Evolutionary conservation across 2,329 filamentous ascomycete species (phyloP).

Genomic region (Pleurostoma richardsiae): DNA sequence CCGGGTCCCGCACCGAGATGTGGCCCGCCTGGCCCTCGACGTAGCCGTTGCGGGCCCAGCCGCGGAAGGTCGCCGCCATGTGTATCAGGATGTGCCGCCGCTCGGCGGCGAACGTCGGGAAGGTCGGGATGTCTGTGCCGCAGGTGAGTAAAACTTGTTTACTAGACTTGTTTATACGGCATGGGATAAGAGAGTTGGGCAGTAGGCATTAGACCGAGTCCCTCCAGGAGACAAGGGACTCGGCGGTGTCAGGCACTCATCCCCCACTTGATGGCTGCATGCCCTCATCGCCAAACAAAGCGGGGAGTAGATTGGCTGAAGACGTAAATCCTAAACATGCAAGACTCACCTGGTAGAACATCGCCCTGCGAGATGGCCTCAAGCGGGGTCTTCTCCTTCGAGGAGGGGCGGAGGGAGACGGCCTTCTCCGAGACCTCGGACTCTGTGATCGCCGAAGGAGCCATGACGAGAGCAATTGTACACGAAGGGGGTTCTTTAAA

Average conservation of each 20-base stretch:
- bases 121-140: slow-evolving; percentile 34
- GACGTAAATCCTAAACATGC: too few species aligned
- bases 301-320: neutral
- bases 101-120: slow-evolving; percentile 33
- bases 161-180: too few species aligned
- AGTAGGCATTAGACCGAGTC: too few species aligned
- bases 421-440: neutral
- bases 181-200: too few species aligned
- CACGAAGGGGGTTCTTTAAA: too few species aligned
- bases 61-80: slow-evolving; percentile 64
- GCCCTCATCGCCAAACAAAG: too few species aligned
- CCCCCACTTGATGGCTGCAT: too few species aligned
- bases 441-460: neutral
- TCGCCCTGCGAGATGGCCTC: slow-evolving; percentile 21
- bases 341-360: slow-evolving; percentile 14
- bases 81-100: slow-evolving; percentile 61
- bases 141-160: neutral
- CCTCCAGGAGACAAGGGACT: too few species aligned
- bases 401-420: too few species aligned
- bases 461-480: neutral
- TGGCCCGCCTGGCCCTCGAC: slow-evolving; percentile 60
- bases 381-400: slow-evolving; percentile 14
- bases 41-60: slow-evolving; percentile 59
- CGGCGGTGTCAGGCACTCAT: too few species aligned
- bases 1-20: slow-evolving; percentile 63